Evolutionary conservation across 345 rosid genomes (phyloP).

Genomic region (Citropsis articulata): DNA sequence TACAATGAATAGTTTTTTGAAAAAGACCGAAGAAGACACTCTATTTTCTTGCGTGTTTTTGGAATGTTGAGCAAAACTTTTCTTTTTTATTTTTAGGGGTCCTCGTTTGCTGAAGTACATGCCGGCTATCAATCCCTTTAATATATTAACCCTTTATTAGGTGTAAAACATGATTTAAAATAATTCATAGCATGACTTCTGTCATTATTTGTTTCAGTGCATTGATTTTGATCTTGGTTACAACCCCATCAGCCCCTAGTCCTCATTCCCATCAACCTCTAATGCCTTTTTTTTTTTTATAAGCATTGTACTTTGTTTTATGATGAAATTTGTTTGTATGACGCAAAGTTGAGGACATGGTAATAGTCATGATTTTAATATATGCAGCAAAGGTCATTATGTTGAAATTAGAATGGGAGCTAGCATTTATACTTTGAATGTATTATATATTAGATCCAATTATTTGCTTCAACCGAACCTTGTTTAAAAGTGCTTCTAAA

Average conservation of each 20-base stretch:
- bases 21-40: no score
- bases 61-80: no score
- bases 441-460: neutral
- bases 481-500: neutral
- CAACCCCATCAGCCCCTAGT: neutral
- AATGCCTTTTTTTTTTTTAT: neutral
- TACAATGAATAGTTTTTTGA: no score
- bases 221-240: neutral
- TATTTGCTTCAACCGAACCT: neutral
- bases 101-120: no score
- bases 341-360: neutral
- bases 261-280: neutral
- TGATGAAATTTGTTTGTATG: neutral
- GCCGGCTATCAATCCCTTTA: no score
- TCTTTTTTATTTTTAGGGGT: no score
- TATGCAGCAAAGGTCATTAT: neutral
- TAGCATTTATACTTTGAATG: neutral
- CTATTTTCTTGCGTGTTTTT: no score
- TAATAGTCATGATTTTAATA: neutral
- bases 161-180: neutral
- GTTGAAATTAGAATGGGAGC: neutral
- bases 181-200: neutral
- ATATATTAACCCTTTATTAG: neutral
- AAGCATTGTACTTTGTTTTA: no score
- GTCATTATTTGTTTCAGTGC: neutral